These are phyloP conservation scores for Centrapalus pauciflorus DNA, from an alignment of 129 eudicot species.

Conservation along the genomic window DNA sequence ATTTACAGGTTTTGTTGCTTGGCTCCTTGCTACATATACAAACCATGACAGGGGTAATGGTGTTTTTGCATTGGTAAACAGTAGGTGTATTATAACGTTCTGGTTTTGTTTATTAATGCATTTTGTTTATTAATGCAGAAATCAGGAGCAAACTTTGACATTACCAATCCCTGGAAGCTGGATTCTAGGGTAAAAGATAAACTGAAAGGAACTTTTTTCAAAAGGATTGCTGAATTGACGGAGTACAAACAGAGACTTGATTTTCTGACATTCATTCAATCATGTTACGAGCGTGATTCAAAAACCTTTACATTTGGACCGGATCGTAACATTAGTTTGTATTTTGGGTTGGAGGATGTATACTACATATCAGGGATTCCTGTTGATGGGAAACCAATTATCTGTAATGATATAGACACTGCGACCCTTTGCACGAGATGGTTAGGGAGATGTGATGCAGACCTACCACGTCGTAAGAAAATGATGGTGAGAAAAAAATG, in stretches of 20 bases:
- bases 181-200: too few relatives aligned
- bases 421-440: background rate
- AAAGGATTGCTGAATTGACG: too few relatives aligned
- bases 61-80: background rate
- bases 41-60: background rate
- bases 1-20: background rate
- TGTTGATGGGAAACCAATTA: background rate
- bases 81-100: background rate
- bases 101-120: background rate
- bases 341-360: background rate
- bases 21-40: background rate
- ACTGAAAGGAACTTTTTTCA: too few relatives aligned
- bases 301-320: background rate
- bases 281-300: background rate
- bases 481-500: background rate
- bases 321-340: background rate
- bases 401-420: background rate
- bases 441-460: background rate
- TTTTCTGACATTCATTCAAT: background rate
- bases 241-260: too few relatives aligned
- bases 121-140: background rate
- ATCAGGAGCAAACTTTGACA: background rate
- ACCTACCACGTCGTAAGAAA: background rate
- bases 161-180: background rate
- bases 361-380: background rate